Base-by-base conservation (phyloP, 257 asterid genomes). In the Solanum clarkiae region DNA sequence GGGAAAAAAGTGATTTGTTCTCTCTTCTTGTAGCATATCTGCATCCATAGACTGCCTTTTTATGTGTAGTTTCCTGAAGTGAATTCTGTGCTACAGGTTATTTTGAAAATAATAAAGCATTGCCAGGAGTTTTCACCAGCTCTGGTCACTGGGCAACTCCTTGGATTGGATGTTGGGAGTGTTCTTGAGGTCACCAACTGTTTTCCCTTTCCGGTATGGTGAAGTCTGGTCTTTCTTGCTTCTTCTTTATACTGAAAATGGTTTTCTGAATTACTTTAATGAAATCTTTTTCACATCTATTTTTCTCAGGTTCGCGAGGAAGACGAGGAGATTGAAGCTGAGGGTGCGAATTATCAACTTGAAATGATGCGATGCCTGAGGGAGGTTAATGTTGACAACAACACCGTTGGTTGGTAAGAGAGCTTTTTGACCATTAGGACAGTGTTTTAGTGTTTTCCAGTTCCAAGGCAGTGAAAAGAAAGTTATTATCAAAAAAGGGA, bases 341-440 rank as follows among this genome's bases (percentile, higher is more conserved):
- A 96, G 80, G 99, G 99, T 87, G 98, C 98, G 80, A 96, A 94
- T 90, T 96, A 96, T 89, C 99, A 96, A 90, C 98, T 96, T 82
- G 99, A 96, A 85, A 93, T 96, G 99, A 96, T 96, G 99, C 92
- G 99, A 87, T 96, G 99, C 92, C 86, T 96, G 84, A 89, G 99
- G 86, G 99, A 96, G 91, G 99, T 96, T 90, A 96, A 96, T 89
- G 99, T 96, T 36, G 99, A 96, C 92, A 96, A 96, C 90, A 94
- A 96, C 90, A 96, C 99, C 2, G 99, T 94, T 86, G 99, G 98
- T 83, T 96, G 98, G 98, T 94, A 84, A 92, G 93, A 80, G 10
- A 29, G 45, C 54, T 79, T 66, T 63, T 66, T 13, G 68, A 29
- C 56, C 8, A 29, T 15, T 24, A 56, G 20, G 51, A 5, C 45